Base-by-base conservation (phyloP, 2,329 filamentous ascomycete species). In the Neonectria hederae region DNA sequence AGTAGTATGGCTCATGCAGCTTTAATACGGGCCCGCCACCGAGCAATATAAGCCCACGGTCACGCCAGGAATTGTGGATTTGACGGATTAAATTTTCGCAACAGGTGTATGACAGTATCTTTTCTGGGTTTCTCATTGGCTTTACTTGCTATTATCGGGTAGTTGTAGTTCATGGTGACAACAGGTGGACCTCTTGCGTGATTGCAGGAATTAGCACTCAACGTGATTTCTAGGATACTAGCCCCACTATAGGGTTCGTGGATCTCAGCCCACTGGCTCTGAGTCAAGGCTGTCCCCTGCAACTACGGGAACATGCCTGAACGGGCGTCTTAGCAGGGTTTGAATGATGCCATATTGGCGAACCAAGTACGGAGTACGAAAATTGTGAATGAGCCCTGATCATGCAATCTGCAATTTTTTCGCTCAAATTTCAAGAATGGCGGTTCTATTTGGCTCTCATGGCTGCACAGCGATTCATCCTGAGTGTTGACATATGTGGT, bases 181-280 rank as follows among this genome's bases (percentile, higher is more conserved):
- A 11, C 14, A 7, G 26, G 55, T 59, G 61, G 61, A 59, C 22
- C 61, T 40, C 49, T 63, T 63, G 61, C 61, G 55, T 42, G 45
- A 59, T 54, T 11, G n/a, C 8, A 19, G 38, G 21, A 21, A 19
- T 19, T 21, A 19, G 38, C 17, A 19, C 38, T 42, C 38, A 42
- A 42, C 38, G 38, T 42, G 38, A n/a, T 19, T 42, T 42, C 38
- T 42, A 7, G 38, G 38, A 19, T 42, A 2, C n/a, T 42, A n/a
- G 38, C 38, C 38, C 38, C 38, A 42, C 38, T 21, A 19, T 19
- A 21, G 9, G 7, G 21, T 4, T 21, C 8, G 1, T 19, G 38
- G n/a, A 42, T 42, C n/a, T 42, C 38, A 21, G n/a, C 38, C n/a
- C n/a, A 42, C n/a, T 42, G 38, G 38, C n/a, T 42, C 38, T 2